phyloP scores from a whole-genome alignment of 2,329 filamentous ascomycete species.

The Ceratocystis harringtonii region DNA sequence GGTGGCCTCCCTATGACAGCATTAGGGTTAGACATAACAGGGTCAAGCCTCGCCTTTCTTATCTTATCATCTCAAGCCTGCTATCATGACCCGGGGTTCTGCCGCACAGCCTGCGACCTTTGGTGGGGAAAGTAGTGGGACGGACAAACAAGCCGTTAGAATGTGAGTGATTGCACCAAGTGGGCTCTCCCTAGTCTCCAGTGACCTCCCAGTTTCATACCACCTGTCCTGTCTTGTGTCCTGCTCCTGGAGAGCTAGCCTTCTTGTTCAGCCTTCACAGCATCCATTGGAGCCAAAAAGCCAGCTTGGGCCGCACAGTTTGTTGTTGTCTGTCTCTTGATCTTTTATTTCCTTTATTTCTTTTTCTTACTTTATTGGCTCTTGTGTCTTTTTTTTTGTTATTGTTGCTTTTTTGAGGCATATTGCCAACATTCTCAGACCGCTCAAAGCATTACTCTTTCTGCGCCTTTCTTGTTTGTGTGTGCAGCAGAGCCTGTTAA shows the following conservation, averaged over 20 bases:
- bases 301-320: background rate
- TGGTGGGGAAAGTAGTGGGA: slow-evolving; percentile 1
- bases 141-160: background rate
- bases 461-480: background rate
- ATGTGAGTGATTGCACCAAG: background rate
- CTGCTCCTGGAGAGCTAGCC: background rate
- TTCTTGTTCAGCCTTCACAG: background rate
- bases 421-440: background rate
- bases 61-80: background rate
- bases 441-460: background rate
- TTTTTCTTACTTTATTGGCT: background rate
- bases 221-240: slow-evolving; percentile 9
- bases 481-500: slow-evolving; percentile 1
- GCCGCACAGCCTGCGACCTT: background rate
- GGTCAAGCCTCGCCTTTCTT: background rate
- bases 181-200: background rate
- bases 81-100: background rate
- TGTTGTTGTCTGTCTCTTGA: background rate
- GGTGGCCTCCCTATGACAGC: background rate
- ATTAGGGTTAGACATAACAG: background rate
- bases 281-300: background rate
- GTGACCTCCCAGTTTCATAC: slow-evolving; percentile 4
- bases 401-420: background rate
- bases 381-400: background rate
- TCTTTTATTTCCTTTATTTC: background rate